Evolutionary conservation across 202 grass and related monocot genomes (phyloP), one percentile per base, ranked within the genome.

Genomic region (Schoenoplectus tabernaemontani): DNA sequence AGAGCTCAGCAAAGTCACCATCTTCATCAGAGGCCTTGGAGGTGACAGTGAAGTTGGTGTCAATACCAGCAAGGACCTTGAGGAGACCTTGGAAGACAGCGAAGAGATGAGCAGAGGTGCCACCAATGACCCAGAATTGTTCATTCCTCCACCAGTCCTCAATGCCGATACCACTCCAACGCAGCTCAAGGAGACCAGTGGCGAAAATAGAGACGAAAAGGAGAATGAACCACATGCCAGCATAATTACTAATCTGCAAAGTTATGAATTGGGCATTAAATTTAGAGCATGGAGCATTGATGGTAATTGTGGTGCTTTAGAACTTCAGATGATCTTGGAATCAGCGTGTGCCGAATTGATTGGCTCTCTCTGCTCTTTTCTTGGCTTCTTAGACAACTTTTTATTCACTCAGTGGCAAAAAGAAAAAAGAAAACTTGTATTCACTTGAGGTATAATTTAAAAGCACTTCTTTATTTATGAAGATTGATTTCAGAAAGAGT

Each of bases 91-190:
- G 93, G 87, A 97, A 97, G 83, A 97, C 93, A 0, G 93, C 93
- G 0, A 97, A 97, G 2, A 97, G 87, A 93, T 97, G 93, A 28
- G 93, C 93, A 75, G 93, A 97, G 81, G 93, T 97, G 47, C 93
- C 93, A 87, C 93, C 93, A 84, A 97, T 97, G 63, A 97, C 90
- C 93, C 93, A 97, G 44, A 97, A 97, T 85, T 97, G 93, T 63
- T 97, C 93, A n/a, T 97, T 97, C 83, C 93, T 93, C 93, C 93
- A 97, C 93, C 90, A 97, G 39, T 97, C 93, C 59, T 97, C 93
- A 7, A 97, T 97, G 39, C 93, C 93, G 39, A 97, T 90, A 78
- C 93, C 93, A 87, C 93, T 97, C 93, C 93, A 97, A n/a, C 88
- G 60, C 9, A 97, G 90, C 83, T 97, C 93, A 79, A 97, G 59